These are phyloP conservation scores for Fusarium albosuccineum DNA, from an alignment of 2,329 filamentous ascomycete genomes.

Conservation along the genomic window DNA sequence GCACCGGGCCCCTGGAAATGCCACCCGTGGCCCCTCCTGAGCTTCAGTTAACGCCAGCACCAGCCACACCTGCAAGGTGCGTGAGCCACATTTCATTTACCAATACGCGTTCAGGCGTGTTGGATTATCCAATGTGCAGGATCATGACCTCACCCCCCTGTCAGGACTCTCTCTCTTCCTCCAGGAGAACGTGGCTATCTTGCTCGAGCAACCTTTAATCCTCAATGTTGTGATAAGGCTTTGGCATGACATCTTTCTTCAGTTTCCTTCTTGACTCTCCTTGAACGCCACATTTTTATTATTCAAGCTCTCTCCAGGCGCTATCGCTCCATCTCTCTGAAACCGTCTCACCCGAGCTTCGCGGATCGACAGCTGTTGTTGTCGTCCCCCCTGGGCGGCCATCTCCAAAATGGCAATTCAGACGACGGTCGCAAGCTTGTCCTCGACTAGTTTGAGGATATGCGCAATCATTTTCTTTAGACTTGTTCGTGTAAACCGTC, in stretches of 20 bases:
- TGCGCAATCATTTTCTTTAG: constrained; percentile 54
- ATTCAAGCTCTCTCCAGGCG: not conserved
- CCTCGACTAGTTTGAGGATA: constrained; percentile 55
- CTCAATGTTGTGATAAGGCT: constrained; percentile 24
- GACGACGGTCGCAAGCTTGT: constrained; percentile 49
- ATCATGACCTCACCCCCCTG: constrained; percentile 41
- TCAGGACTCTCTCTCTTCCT: constrained; percentile 15
- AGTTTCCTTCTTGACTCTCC: constrained; percentile 40
- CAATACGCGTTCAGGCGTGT: constrained; percentile 34
- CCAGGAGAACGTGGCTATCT: constrained; percentile 31
- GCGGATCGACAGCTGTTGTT: constrained; percentile 18
- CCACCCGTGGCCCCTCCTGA: constrained; percentile 26
- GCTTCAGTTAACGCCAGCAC: constrained; percentile 5
- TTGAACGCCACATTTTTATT: constrained; percentile 25
- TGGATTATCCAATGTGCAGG: constrained; percentile 23
- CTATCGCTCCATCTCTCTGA: constrained; percentile 11
- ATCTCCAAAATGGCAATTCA: constrained; percentile 49
- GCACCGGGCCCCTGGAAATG: constrained; percentile 38
- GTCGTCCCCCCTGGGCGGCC: constrained; percentile 21
- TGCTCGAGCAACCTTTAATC: constrained; percentile 20
- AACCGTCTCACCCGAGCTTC: constrained; percentile 17
- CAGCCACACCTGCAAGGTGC: constrained; percentile 36
- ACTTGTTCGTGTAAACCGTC: constrained; percentile 48
- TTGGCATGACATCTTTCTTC: constrained; percentile 25
- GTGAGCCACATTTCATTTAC: constrained; percentile 29